These are phyloP conservation scores for Sabuloglossum arenarium DNA, from an alignment of 495 filamentous ascomycete genomes.

Conservation along the genomic window DNA sequence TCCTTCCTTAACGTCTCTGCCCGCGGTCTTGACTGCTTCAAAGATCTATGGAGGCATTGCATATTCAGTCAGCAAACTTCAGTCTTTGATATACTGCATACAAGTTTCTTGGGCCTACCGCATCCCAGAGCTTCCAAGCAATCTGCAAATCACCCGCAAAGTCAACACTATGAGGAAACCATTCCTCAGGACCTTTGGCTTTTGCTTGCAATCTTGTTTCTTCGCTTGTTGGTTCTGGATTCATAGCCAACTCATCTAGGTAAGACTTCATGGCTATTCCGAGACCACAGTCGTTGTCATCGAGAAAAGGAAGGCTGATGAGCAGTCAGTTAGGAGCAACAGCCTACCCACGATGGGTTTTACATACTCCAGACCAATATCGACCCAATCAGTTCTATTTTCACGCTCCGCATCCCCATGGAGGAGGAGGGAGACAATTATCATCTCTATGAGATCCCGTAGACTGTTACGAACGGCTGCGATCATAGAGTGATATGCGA, in stretches of 20 bases:
- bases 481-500: slow-evolving; percentile 70
- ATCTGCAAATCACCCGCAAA: slow-evolving; percentile 58
- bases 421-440: slow-evolving; percentile 56
- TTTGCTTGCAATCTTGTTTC: slow-evolving; percentile 40
- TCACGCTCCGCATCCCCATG: slow-evolving; percentile 54
- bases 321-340: slow-evolving; percentile 15
- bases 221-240: slow-evolving; percentile 28
- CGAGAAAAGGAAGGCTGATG: slow-evolving; percentile 60
- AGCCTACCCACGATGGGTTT: neutral
- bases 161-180: slow-evolving; percentile 57
- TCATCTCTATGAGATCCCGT: slow-evolving; percentile 66
- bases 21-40: slow-evolving; percentile 41
- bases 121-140: slow-evolving; percentile 68
- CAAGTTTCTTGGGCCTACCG: slow-evolving; percentile 26
- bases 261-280: slow-evolving; percentile 86
- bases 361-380: slow-evolving; percentile 51
- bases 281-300: slow-evolving; percentile 62
- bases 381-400: slow-evolving; percentile 38
- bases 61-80: neutral
- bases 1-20: slow-evolving; percentile 40
- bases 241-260: slow-evolving; percentile 57
- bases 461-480: slow-evolving; percentile 55
- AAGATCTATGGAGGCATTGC: slow-evolving; percentile 25
- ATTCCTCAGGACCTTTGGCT: slow-evolving; percentile 36
- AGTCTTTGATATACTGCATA: neutral